These are phyloP conservation scores for Fusarium sulawesiense DNA, from an alignment of 2,329 filamentous ascomycete species.

Conservation along the genomic window DNA sequence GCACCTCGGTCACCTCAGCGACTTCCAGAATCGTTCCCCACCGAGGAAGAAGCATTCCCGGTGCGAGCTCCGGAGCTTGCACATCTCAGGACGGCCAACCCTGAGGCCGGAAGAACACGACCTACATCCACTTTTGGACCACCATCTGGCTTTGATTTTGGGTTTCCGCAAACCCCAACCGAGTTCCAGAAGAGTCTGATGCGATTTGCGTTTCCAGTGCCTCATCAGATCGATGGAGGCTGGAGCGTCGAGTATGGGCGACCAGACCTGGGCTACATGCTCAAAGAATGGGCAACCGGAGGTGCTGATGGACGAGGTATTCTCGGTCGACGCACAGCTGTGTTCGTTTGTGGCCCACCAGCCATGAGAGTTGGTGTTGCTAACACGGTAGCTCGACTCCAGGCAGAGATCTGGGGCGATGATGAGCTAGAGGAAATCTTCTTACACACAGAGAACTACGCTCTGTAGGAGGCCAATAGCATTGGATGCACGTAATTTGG, in stretches of 20 bases:
- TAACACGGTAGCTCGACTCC: constrained; percentile 84
- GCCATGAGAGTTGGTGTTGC: constrained; percentile 89
- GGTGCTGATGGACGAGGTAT: constrained; percentile 73
- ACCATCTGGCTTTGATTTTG: constrained; percentile 77
- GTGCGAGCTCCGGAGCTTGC: constrained; percentile 66
- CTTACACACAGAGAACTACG: constrained; percentile 95
- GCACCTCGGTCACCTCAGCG: constrained; percentile 61
- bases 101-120: constrained; percentile 50
- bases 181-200: constrained; percentile 90
- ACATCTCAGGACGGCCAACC: constrained; percentile 63
- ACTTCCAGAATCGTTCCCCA: constrained; percentile 36
- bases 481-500: neutral
- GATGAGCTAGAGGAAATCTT: constrained; percentile 88
- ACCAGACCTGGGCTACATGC: constrained; percentile 87
- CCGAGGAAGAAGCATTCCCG: constrained; percentile 42
- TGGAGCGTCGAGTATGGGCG: constrained; percentile 95
- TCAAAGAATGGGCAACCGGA: constrained; percentile 83
- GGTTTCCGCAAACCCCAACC: constrained; percentile 85
- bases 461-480: constrained; percentile 64
- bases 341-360: constrained; percentile 92
- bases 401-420: constrained; percentile 85
- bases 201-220: constrained; percentile 85
- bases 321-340: constrained; percentile 83
- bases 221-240: constrained; percentile 76
- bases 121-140: constrained; percentile 69